phyloP scores from a whole-genome alignment of 805 yeast species.

The Nematodospora valgi region DNA sequence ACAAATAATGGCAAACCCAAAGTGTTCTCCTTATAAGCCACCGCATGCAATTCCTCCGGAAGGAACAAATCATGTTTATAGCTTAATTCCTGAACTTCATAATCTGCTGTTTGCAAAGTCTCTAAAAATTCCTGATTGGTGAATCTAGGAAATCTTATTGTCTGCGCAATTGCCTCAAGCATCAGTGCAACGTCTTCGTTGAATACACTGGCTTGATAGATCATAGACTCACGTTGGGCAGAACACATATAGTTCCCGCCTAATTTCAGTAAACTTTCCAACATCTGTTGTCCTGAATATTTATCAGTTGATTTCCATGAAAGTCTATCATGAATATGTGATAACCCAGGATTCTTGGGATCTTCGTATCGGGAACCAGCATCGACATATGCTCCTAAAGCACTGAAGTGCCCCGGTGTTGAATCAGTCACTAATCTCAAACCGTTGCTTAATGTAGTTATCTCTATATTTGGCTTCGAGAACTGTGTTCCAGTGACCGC shows the following conservation, averaged over 20 bases:
- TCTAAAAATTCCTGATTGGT: slow-evolving; percentile 69
- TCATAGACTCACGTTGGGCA: slow-evolving; percentile 84
- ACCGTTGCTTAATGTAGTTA: slow-evolving; percentile 63
- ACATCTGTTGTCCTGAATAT: slow-evolving; percentile 63
- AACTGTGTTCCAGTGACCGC: too few species aligned
- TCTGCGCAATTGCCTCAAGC: slow-evolving; percentile 73
- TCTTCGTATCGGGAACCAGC: slow-evolving; percentile 89
- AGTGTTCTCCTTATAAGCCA: slow-evolving; percentile 70
- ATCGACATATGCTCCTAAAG: slow-evolving; percentile 82
- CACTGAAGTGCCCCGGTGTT: slow-evolving; percentile 86
- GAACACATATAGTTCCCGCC: slow-evolving; percentile 96
- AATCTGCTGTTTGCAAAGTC: slow-evolving; percentile 61
- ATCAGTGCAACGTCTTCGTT: slow-evolving; percentile 77
- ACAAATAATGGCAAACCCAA: slow-evolving; percentile 85
- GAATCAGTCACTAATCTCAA: slow-evolving; percentile 79
- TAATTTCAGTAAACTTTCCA: slow-evolving; percentile 66
- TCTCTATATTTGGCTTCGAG: slow-evolving; percentile 21
- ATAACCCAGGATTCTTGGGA: slow-evolving; percentile 57
- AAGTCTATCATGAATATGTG: slow-evolving; percentile 81
- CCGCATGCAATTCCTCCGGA: slow-evolving; percentile 86
- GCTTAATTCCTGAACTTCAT: slow-evolving; percentile 81
- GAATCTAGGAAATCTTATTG: slow-evolving; percentile 68
- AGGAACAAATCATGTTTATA: slow-evolving; percentile 78
- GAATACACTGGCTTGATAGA: slow-evolving; percentile 94
- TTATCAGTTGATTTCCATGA: slow-evolving; percentile 73